phyloP scores from a whole-genome alignment of 2,329 filamentous ascomycete genomes.

The Fusarium sarcochroum region DNA sequence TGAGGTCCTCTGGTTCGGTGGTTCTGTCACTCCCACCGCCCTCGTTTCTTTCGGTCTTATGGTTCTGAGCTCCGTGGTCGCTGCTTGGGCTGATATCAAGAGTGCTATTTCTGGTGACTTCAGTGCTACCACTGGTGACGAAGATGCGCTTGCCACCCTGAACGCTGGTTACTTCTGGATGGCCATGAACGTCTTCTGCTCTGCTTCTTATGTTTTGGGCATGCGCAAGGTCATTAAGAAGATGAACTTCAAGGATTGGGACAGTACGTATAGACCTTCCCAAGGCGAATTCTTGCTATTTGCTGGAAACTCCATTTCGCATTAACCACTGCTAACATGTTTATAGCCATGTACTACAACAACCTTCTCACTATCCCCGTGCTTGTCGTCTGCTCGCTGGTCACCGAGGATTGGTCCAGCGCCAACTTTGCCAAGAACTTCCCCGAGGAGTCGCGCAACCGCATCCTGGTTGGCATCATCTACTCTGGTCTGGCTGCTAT shows the following conservation, averaged over 20 bases:
- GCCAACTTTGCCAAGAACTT: slow-evolving; percentile 90
- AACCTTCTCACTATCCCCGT: slow-evolving; percentile 97
- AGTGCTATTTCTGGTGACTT: slow-evolving; percentile 78
- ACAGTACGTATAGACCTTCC: slow-evolving; percentile 76
- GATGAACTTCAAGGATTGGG: slow-evolving; percentile 99
- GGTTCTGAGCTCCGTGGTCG: slow-evolving; percentile 94
- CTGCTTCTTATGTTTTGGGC: slow-evolving; percentile 86
- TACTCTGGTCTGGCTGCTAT: slow-evolving; percentile 94
- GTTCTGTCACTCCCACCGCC: slow-evolving; percentile 87
- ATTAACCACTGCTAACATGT: slow-evolving; percentile 49
- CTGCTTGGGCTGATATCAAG: slow-evolving; percentile 97
- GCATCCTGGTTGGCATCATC: slow-evolving; percentile 87
- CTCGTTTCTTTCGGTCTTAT: slow-evolving; percentile 96
- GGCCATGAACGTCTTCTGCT: slow-evolving; percentile 96
- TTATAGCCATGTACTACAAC: slow-evolving; percentile 98
- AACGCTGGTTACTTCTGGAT: slow-evolving; percentile 99
- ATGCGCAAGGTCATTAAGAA: slow-evolving; percentile 99
- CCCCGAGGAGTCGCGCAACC: slow-evolving; percentile 81
- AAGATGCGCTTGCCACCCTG: slow-evolving; percentile 84
- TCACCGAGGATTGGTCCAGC: slow-evolving; percentile 93
- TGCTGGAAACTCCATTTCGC: not conserved
- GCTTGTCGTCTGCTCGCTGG: slow-evolving; percentile 82
- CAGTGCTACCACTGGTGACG: slow-evolving; percentile 55
- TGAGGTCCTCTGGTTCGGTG: slow-evolving; percentile 98
- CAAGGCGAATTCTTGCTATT: not conserved